A percentile compares a stretch with the other conserved stretches of the same genome.
These are phyloP conservation scores for Solanum pimpinellifolium DNA, from an alignment of 257 asterid species.

Conservation along the genomic window DNA sequence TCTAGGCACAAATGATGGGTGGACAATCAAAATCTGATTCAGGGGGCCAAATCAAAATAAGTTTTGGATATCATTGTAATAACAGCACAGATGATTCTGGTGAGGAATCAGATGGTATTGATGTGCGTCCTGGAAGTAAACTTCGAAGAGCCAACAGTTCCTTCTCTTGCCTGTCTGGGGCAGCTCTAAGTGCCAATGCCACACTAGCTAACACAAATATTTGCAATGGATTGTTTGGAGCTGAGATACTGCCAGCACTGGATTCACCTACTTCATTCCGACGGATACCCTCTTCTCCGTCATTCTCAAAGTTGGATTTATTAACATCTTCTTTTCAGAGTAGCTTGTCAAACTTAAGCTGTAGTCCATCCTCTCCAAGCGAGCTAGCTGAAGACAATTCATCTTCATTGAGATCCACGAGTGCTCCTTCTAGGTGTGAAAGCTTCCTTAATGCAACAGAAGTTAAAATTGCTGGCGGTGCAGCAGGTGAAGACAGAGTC, in stretches of 20 bases:
- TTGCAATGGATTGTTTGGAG: constrained; percentile 82
- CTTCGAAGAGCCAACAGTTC: constrained; percentile 52
- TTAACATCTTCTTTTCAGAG: constrained; percentile 72
- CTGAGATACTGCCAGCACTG: constrained; percentile 68
- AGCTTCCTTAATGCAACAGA: constrained; percentile 61
- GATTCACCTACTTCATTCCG: constrained; percentile 92
- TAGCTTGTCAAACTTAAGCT: constrained; percentile 64
- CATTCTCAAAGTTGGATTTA: constrained; percentile 32
- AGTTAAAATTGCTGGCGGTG: constrained; percentile 89
- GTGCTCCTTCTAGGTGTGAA: constrained; percentile 44
- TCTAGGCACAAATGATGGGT: constrained; percentile 33
- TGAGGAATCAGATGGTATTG: constrained; percentile 40
- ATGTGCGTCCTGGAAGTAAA: constrained; percentile 37
- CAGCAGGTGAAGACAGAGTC: constrained; percentile 97
- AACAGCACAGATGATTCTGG: constrained; percentile 15
- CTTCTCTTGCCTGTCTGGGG: constrained; percentile 93
- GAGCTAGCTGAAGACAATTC: constrained; percentile 48
- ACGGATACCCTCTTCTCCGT: constrained; percentile 64
- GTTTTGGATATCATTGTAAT: constrained; percentile 79
- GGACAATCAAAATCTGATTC: constrained; percentile 32
- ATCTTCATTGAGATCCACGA: constrained; percentile 37
- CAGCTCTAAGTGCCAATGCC: constrained; percentile 88
- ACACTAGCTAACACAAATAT: constrained; percentile 91
- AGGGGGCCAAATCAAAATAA: constrained; percentile 55
- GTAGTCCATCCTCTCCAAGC: constrained; percentile 65